These are phyloP conservation scores for Talaromyces ruber DNA, from an alignment of 495 filamentous ascomycete genomes.

Conservation along the genomic window DNA sequence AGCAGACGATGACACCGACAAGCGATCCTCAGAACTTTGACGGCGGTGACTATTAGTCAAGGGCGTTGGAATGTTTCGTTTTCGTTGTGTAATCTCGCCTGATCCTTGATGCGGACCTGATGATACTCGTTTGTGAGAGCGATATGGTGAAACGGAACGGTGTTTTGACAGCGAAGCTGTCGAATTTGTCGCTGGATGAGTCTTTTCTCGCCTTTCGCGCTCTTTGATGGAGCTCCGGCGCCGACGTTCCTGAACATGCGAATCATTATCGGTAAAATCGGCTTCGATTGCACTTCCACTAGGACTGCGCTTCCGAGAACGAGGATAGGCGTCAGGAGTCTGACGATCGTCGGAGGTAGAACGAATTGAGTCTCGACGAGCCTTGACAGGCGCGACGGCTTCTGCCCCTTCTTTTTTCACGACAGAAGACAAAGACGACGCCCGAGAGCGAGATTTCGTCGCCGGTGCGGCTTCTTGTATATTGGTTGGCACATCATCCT, in stretches of 20 bases:
- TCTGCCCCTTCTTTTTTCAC: constrained; percentile 1
- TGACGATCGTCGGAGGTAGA: neutral
- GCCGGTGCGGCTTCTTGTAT: neutral
- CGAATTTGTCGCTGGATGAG: constrained; percentile 26
- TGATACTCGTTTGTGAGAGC: constrained; percentile 50
- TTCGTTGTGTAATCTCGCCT: constrained; percentile 15
- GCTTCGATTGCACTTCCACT: constrained; percentile 30
- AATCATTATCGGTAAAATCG: constrained; percentile 17
- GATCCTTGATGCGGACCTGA: constrained; percentile 48
- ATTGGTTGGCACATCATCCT: constrained; percentile 17
- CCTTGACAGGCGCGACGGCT: neutral
- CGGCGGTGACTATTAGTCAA: constrained; percentile 37
- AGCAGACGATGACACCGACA: constrained; percentile 65
- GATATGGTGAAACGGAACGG: constrained; percentile 56
- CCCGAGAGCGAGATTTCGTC: constrained; percentile 2
- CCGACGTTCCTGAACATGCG: constrained; percentile 14
- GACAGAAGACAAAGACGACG: constrained; percentile 1
- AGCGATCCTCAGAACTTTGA: constrained; percentile 53
- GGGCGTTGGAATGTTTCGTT: constrained; percentile 42
- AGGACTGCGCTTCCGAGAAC: constrained; percentile 32
- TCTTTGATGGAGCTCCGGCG: constrained; percentile 12
- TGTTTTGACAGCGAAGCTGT: constrained; percentile 27
- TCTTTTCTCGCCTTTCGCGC: constrained; percentile 13
- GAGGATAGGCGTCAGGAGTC: neutral
- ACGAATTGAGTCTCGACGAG: neutral